These are phyloP conservation scores for Angophora floribunda DNA, from an alignment of 345 rosid species.

Conservation along the genomic window DNA sequence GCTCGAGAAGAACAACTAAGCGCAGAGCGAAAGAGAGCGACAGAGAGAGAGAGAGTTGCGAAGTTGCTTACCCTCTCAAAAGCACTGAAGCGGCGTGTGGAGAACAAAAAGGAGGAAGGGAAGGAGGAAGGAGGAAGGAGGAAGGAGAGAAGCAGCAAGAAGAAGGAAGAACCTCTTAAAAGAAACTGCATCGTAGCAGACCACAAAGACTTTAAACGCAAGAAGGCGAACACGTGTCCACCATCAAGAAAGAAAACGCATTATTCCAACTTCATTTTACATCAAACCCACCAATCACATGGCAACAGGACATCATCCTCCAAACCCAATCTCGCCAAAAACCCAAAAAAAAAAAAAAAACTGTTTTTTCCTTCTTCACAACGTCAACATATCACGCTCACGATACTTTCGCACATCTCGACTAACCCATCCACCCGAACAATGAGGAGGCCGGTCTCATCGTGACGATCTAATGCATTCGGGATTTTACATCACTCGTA, in stretches of 20 bases:
- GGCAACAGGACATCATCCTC: not conserved
- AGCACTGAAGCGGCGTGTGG: not conserved
- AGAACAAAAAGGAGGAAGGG: not conserved
- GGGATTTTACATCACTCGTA: not conserved
- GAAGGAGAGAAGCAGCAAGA: not conserved
- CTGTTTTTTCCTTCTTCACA: not conserved
- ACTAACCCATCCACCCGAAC: accelerated
- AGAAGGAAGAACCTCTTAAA: not conserved
- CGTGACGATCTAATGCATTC: not conserved
- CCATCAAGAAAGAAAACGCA: not conserved
- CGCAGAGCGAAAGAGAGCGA: not conserved
- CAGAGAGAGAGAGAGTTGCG: not conserved
- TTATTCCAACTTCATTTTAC: not conserved
- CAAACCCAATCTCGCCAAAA: not conserved
- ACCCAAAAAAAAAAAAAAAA: not conserved
- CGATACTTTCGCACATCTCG: not conserved
- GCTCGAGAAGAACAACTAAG: not conserved
- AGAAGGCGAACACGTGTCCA: not conserved
- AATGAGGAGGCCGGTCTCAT: too few relatives aligned
- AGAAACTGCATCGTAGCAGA: not conserved
- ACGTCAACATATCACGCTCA: not conserved
- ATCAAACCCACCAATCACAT: not conserved
- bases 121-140: not conserved
- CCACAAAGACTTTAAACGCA: not conserved
- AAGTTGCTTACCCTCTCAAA: not conserved